These are phyloP conservation scores for Geranium incanum DNA, from an alignment of 441 rosid species.

Conservation along the genomic window DNA sequence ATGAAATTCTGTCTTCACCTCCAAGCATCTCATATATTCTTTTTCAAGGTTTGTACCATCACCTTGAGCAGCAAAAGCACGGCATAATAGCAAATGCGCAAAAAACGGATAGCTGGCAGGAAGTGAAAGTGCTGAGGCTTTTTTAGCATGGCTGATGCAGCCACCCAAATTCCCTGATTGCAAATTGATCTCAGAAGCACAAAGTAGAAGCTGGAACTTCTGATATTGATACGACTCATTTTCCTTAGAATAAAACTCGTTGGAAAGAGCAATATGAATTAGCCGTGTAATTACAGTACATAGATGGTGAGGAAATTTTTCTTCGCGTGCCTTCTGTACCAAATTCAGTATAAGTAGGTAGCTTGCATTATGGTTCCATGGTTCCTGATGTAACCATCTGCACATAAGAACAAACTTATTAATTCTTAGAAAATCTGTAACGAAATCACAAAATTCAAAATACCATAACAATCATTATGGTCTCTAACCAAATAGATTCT, in stretches of 20 bases:
- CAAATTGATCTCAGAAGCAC: constrained; percentile 73
- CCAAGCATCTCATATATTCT: constrained; percentile 62
- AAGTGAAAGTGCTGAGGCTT: constrained; percentile 54
- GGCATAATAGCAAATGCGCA: constrained; percentile 66
- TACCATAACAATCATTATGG: constrained; percentile 13
- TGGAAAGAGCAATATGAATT: constrained; percentile 46
- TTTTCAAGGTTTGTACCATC: constrained; percentile 35
- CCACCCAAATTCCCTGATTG: constrained; percentile 42
- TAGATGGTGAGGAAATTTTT: constrained; percentile 63
- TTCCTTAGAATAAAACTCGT: constrained; percentile 37
- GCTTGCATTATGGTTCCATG: constrained; percentile 59
- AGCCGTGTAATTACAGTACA: constrained; percentile 47
- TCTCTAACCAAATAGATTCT: background rate
- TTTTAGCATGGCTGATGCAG: constrained; percentile 45
- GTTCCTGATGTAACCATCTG: constrained; percentile 72
- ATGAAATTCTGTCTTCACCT: constrained; percentile 62
- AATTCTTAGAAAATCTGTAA: constrained; percentile 10
- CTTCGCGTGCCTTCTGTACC: constrained; percentile 79
- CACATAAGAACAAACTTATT: constrained; percentile 21
- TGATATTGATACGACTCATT: constrained; percentile 38
- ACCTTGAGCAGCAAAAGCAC: constrained; percentile 65
- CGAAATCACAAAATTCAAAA: constrained; percentile 5
- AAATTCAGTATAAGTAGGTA: constrained; percentile 78
- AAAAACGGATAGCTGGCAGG: constrained; percentile 59
- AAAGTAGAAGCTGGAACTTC: constrained; percentile 80